These are phyloP conservation scores for Paratinospora sagittata DNA, from an alignment of 164 flowering plant genomes.

Conservation along the genomic window DNA sequence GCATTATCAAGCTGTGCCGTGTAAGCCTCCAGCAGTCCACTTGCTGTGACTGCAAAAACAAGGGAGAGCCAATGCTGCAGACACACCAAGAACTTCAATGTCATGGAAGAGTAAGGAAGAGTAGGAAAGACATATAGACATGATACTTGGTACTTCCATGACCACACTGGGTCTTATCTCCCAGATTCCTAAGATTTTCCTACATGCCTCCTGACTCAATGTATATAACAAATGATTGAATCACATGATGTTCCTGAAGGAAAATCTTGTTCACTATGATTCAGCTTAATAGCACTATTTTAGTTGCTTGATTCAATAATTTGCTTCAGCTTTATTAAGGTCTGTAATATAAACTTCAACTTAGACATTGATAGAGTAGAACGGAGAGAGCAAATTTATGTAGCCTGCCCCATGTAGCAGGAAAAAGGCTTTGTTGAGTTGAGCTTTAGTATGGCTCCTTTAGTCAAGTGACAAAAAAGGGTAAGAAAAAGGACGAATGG, in stretches of 20 bases:
- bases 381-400: no score
- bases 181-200: no score
- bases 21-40: slow-evolving; percentile 95
- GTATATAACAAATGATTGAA: no score
- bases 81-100: neutral
- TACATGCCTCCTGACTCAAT: no score
- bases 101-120: no score
- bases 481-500: neutral
- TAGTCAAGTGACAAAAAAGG: no score
- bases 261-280: neutral
- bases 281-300: neutral
- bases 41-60: slow-evolving; percentile 62
- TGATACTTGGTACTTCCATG: neutral
- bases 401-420: no score
- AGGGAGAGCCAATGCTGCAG: slow-evolving; percentile 92
- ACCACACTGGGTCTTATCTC: neutral
- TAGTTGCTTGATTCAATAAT: neutral
- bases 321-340: neutral
- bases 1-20: slow-evolving; percentile 97
- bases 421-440: no score
- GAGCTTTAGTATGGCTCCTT: neutral
- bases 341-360: no score
- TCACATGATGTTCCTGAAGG: neutral
- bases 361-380: no score
- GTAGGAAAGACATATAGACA: neutral